A percentile compares a stretch with the other conserved stretches of the same genome.
Conservation (phyloP, 352 stramenopile genomes). For the Globisporangium apiculatum region DNA sequence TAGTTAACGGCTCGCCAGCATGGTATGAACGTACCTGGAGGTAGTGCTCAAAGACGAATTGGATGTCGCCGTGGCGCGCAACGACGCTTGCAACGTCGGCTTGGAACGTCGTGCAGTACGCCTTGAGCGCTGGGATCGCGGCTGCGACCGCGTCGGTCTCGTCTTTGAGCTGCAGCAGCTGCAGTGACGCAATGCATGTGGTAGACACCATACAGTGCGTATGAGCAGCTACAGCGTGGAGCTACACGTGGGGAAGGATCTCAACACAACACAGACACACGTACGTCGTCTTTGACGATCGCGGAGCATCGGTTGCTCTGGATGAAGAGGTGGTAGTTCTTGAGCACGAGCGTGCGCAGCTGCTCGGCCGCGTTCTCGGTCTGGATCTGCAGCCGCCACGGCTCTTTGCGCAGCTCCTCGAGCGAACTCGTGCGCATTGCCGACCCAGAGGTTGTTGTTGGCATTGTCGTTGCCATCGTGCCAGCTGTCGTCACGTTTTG, state of each 20-base stretch:
- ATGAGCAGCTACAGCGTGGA: no score
- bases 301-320: constrained; percentile 84
- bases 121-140: constrained; percentile 48
- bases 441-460: constrained; percentile 9
- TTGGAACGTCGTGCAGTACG: constrained; percentile 44
- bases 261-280: constrained; percentile 1
- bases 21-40: constrained; percentile 32
- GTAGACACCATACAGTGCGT: not conserved
- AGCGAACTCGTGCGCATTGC: constrained; percentile 55
- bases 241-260: no score
- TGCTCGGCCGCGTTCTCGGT: constrained; percentile 72
- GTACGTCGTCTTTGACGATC: constrained; percentile 73
- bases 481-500: no score
- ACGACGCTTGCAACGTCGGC: constrained; percentile 48
- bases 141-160: constrained; percentile 46
- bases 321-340: constrained; percentile 90
- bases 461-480: not conserved
- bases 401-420: constrained; percentile 83
- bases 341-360: constrained; percentile 71
- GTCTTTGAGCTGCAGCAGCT: constrained; percentile 63
- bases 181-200: constrained; percentile 5
- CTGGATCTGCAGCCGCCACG: constrained; percentile 72
- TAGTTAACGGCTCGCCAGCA: no score
- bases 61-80: constrained; percentile 71
- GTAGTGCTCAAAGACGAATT: constrained; percentile 90